Percentiles rank a stretch among this genome's conserved stretches.
Evolutionary conservation across 495 filamentous ascomycete genomes (phyloP).

Genomic region (Alectoria sarmentosa): DNA sequence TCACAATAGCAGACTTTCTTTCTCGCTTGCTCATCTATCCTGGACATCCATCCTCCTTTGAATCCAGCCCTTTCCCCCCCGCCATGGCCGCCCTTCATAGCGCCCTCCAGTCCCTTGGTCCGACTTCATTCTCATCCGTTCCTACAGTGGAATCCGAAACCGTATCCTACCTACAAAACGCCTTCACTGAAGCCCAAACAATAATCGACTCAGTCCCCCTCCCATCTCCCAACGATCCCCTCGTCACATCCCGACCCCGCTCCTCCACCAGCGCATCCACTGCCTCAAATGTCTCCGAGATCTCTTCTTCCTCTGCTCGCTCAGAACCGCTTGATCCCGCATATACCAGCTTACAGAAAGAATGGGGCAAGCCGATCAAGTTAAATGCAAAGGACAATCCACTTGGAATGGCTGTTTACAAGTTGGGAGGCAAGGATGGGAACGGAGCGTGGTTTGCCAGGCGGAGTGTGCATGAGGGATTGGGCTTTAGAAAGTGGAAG

Average conservation of each 20-base stretch:
- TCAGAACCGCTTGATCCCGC: slow-evolving; percentile 42
- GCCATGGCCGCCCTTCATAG: slow-evolving; percentile 60
- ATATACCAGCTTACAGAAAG: slow-evolving; percentile 52
- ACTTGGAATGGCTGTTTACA: slow-evolving; percentile 69
- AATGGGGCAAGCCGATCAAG: slow-evolving; percentile 84
- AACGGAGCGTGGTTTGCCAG: slow-evolving; percentile 86
- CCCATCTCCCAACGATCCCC: slow-evolving; percentile 36
- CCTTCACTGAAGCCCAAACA: slow-evolving; percentile 57
- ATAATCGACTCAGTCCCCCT: slow-evolving; percentile 72
- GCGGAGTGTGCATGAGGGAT: slow-evolving; percentile 70
- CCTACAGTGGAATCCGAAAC: slow-evolving; percentile 45
- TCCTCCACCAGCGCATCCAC: slow-evolving; percentile 34
- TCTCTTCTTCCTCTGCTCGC: slow-evolving; percentile 47
- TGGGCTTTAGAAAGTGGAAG: slow-evolving; percentile 66
- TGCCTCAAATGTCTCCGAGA: slow-evolving; percentile 36
- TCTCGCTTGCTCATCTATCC: not conserved
- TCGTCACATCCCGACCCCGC: slow-evolving; percentile 30
- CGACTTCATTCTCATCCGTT: slow-evolving; percentile 58
- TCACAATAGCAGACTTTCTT: not conserved
- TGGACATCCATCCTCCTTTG: slow-evolving; percentile 19
- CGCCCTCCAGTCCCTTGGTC: slow-evolving; percentile 66
- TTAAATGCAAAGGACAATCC: slow-evolving; percentile 65
- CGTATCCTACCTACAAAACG: slow-evolving; percentile 48
- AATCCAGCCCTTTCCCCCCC: slow-evolving; percentile 15
- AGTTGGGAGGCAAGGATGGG: slow-evolving; percentile 68